A percentile compares a stretch with the other conserved stretches of the same genome.
These are phyloP conservation scores for Ascoidea tarda DNA, from an alignment of 805 yeast species.

Conservation along the genomic window DNA sequence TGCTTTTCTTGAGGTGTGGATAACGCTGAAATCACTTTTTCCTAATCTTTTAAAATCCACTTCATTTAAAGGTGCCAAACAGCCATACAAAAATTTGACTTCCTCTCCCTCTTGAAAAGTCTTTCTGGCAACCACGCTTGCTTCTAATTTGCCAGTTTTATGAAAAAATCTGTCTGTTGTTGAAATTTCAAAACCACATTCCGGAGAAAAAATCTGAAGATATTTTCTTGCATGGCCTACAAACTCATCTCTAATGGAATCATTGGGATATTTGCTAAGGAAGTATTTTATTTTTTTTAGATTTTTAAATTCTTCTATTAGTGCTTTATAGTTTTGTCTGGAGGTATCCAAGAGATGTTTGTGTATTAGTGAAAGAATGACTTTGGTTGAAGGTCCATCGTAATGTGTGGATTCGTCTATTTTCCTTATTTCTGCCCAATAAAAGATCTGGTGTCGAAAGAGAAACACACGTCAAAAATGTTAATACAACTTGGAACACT, in stretches of 20 bases:
- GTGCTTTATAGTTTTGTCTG: slow-evolving; percentile 9
- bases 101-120: slow-evolving; percentile 17
- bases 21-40: slow-evolving; percentile 28
- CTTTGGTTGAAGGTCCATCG: slow-evolving; percentile 5
- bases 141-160: slow-evolving; percentile 12
- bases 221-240: slow-evolving; percentile 22
- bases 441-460: slow-evolving; percentile 3
- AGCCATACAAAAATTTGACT: slow-evolving; percentile 23
- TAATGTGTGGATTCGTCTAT: slow-evolving; percentile 4
- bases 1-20: slow-evolving; percentile 21
- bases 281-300: slow-evolving; percentile 16
- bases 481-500: background rate
- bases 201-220: slow-evolving; percentile 19
- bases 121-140: slow-evolving; percentile 25
- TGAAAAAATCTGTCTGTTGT: slow-evolving; percentile 26
- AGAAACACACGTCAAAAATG: background rate
- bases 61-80: slow-evolving; percentile 20
- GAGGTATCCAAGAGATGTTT: slow-evolving; percentile 3
- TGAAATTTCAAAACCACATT: slow-evolving; percentile 26
- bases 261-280: slow-evolving; percentile 13
- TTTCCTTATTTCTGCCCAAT: slow-evolving; percentile 17
- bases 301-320: slow-evolving; percentile 15
- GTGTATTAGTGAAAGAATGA: slow-evolving; percentile 3
- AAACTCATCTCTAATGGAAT: slow-evolving; percentile 17
- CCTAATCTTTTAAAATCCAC: slow-evolving; percentile 20